Evolutionary conservation across 1,284 basidiomycete genomes (phyloP).

Genomic region (Ceratobasidium sp.): DNA sequence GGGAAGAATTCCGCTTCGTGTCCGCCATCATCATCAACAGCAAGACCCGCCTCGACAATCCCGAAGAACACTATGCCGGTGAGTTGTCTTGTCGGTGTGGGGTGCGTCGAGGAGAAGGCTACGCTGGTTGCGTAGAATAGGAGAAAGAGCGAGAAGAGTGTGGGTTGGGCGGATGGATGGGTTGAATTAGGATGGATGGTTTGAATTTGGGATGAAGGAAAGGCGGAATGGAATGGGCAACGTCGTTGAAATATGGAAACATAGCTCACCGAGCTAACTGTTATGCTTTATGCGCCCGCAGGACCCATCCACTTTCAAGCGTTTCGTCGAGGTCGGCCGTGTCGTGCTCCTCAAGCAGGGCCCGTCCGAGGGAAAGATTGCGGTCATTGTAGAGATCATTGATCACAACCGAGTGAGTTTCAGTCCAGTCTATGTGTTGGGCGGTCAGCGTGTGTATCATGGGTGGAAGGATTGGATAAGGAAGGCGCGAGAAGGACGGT

Average conservation of each 20-base stretch:
- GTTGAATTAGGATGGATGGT: slow-evolving; percentile 19
- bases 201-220: not conserved
- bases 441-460: no score
- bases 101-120: not conserved
- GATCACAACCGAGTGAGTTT: slow-evolving; percentile 96
- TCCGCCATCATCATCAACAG: slow-evolving; percentile 22
- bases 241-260: not conserved
- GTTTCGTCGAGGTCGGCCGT: slow-evolving; percentile 98
- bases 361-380: slow-evolving; percentile 87
- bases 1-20: slow-evolving; percentile 17
- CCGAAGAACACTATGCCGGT: slow-evolving; percentile 27
- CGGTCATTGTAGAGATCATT: slow-evolving; percentile 96
- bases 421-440: not conserved
- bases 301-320: slow-evolving; percentile 87
- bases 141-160: not conserved
- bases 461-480: not conserved
- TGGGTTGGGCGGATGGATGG: not conserved
- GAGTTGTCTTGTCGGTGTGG: not conserved
- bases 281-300: slow-evolving; percentile 29
- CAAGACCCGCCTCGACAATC: slow-evolving; percentile 11
- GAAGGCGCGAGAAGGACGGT: not conserved
- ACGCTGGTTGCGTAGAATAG: no score
- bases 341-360: slow-evolving; percentile 96
- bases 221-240: not conserved
- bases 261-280: not conserved